Conservation (phyloP, 164 flowering plant species). For the Annona cherimola region DNA sequence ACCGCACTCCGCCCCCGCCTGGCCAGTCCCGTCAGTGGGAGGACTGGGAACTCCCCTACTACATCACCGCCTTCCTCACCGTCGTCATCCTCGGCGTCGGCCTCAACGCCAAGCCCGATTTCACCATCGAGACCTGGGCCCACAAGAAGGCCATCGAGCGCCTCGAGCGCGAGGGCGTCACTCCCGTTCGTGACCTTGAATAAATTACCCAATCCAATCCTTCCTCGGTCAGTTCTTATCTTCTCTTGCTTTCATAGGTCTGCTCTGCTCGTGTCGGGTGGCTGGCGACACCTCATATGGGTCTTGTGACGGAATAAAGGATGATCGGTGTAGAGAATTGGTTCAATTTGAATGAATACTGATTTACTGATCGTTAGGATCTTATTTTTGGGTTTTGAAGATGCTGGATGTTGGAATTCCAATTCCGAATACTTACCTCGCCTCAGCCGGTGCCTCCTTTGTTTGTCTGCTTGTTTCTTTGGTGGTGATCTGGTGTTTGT, state of each 20-base stretch:
- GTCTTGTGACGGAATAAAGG: no score
- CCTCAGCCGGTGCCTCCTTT: no score
- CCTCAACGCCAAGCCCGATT: constrained; percentile 96
- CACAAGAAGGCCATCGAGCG: constrained; percentile 90
- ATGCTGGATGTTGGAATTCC: no score
- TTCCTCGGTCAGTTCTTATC: background rate
- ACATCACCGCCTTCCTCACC: constrained; percentile 88
- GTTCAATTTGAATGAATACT: no score
- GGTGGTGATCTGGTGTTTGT: no score
- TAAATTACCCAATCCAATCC: background rate
- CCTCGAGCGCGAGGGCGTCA: constrained; percentile 41
- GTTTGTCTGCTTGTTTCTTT: no score
- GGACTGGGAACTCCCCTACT: constrained; percentile 99
- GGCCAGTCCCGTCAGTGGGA: constrained; percentile 93
- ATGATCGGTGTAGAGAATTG: no score
- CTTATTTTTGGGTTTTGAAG: no score
- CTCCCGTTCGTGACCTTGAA: constrained; percentile 15
- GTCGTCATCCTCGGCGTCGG: constrained; percentile 96
- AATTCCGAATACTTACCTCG: no score
- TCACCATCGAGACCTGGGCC: constrained; percentile 98
- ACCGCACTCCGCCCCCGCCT: constrained; percentile 73
- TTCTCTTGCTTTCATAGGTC: background rate
- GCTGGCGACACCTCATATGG: no score
- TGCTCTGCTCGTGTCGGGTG: no score
- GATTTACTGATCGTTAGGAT: no score